Base-by-base conservation (phyloP, 345 rosid genomes). In the Carallia brachiata region DNA sequence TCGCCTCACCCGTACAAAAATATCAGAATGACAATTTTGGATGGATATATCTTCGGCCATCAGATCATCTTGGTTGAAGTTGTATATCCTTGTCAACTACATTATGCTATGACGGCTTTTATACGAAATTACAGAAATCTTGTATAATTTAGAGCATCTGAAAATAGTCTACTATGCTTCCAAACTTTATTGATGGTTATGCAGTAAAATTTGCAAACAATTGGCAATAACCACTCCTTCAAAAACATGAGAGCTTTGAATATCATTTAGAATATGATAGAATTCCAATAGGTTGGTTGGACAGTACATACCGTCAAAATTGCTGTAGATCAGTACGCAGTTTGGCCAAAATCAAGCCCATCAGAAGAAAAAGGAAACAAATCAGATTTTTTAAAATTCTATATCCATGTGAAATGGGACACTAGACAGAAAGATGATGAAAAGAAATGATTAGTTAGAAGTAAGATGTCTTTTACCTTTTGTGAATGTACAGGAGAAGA, bases 11-110 rank as follows among this genome's bases (percentile, higher is more conserved):
- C 99, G 92, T 63, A 92, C 88, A 85, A 81, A 96, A 73, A 90
- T 79, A 63, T 88, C 93, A 34, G 90, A 84, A 79, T 90, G 93
- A 82, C 90, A 84, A 87, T 96, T 90, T 74, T 92, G 88, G 80
- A 96, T 83, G 83, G 86, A 90, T 73, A 90, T 88, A 78, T 96
- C 99, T 83, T 96, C 99, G 4, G 99, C 90, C 99, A 96, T 90
- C 83, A 96, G 76, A 85, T 96, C 98, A 77, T 96, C 99, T 81
- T 92, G 98, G 52, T 88, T 75, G 73, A 90, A 96, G 83, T 81
- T 96, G 72, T 90, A 84, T 68, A 92, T 89, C 86, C 92, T 98
- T 36, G 81, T 83, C 71, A 82, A 98, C 99, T 96, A 58, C 48
- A 69, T 48, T 39, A 13, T 6, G 28, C 36, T 53, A 55, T 18